phyloP scores from a whole-genome alignment of 2,329 filamentous ascomycete genomes.

The Pseudogymnoascus pannorum region DNA sequence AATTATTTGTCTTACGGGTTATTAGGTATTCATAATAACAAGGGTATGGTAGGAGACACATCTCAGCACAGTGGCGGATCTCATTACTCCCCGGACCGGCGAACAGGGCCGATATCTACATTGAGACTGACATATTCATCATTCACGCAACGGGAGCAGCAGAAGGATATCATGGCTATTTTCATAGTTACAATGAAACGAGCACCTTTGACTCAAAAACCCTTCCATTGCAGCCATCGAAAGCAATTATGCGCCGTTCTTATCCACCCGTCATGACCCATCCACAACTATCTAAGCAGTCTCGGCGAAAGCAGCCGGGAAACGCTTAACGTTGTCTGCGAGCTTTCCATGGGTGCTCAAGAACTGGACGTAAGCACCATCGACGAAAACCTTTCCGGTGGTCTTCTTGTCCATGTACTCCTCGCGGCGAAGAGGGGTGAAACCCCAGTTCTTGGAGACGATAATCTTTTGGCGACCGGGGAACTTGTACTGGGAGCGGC shows the following conservation, averaged over 20 bases:
- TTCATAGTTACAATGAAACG: conserved; percentile 10
- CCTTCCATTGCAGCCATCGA: conserved; percentile 6
- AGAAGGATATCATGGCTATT: conserved; percentile 11
- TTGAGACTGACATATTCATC: background rate
- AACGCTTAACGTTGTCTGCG: conserved; percentile 77
- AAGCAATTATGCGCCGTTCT: conserved; percentile 9
- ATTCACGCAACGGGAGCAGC: background rate
- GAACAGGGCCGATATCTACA: background rate
- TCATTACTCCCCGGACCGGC: background rate
- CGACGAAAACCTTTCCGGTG: conserved; percentile 83
- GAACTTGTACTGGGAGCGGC: conserved; percentile 99
- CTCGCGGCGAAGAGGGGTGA: conserved; percentile 90
- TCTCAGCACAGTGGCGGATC: background rate
- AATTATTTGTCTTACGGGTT: background rate
- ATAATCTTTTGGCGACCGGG: conserved; percentile 99
- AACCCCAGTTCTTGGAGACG: conserved; percentile 99
- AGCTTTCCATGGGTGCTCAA: conserved; percentile 81
- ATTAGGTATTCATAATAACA: background rate
- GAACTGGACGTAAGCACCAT: conserved; percentile 98
- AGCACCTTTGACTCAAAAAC: conserved; percentile 8
- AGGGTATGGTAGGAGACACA: background rate
- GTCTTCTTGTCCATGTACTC: conserved; percentile 92
- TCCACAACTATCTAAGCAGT: conserved; percentile 1
- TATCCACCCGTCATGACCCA: conserved; percentile 7
- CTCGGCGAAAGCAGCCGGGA: conserved; percentile 72